Percentiles rank a stretch among this genome's conserved stretches.
Conservation (phyloP, 768 basidiomycete species). For the Suillus spraguei region DNA sequence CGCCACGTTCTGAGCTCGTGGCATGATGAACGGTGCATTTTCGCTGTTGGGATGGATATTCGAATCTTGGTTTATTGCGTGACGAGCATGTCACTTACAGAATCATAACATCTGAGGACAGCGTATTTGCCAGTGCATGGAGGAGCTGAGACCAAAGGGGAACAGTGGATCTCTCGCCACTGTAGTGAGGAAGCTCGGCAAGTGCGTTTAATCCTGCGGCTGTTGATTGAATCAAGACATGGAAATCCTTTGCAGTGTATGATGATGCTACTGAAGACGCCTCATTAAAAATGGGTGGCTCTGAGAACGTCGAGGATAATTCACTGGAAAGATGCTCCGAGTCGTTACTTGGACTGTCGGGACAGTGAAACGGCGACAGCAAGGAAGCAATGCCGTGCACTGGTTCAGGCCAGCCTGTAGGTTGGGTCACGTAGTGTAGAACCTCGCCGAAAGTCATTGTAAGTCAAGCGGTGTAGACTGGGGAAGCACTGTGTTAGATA, state of each 20-base stretch:
- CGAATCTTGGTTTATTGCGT: not conserved
- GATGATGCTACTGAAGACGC: not conserved
- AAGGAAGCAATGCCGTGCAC: not conserved
- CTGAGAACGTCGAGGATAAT: not conserved
- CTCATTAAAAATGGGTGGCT: not conserved
- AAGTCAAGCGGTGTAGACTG: too few species aligned
- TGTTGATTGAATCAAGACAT: not conserved
- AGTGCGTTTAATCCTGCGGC: not conserved
- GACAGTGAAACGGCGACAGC: not conserved
- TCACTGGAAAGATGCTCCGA: not conserved
- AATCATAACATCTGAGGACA: not conserved
- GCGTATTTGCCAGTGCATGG: too few species aligned
- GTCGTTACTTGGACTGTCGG: not conserved
- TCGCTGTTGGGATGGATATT: not conserved
- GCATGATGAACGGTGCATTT: not conserved
- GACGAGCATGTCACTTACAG: not conserved
- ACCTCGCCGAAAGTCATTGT: too few species aligned
- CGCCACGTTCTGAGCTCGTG: not conserved
- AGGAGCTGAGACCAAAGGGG: constrained; percentile 3
- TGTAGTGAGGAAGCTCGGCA: not conserved
- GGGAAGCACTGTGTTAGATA: too few species aligned
- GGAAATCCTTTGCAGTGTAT: not conserved
- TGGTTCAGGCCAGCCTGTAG: constrained; percentile 1
- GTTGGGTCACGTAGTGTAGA: not conserved
- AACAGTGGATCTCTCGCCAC: not conserved